Percentiles rank a stretch among this genome's conserved stretches.
Conservation (phyloP, 2,329 filamentous ascomycete genomes). For the Epichloe uncinata region DNA sequence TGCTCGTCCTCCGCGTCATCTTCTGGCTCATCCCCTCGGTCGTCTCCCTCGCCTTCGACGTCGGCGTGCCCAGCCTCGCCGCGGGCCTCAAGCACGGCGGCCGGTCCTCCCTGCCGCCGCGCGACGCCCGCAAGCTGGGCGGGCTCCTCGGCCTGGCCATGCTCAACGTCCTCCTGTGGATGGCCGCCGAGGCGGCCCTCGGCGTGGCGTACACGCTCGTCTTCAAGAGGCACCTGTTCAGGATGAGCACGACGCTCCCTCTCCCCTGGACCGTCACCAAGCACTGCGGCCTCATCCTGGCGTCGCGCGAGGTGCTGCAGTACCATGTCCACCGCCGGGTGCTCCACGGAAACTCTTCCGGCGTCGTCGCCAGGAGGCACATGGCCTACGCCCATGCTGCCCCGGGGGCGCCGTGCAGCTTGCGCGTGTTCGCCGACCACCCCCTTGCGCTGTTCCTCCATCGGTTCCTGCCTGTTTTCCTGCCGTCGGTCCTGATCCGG, state of each 20-base stretch:
- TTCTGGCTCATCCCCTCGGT: conserved; percentile 64
- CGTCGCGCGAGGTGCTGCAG: conserved; percentile 43
- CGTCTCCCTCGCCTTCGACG: conserved; percentile 61
- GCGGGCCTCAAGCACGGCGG: conserved; percentile 57
- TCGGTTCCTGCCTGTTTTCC: conserved; percentile 50
- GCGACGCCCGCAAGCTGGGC: conserved; percentile 21
- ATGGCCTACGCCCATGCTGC: conserved; percentile 36
- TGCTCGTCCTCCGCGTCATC: conserved; percentile 50
- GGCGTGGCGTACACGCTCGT: conserved; percentile 23
- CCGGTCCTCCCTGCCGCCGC: conserved; percentile 32
- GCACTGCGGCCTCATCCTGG: conserved; percentile 30
- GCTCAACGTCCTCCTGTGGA: conserved; percentile 31
- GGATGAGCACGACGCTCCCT: conserved; percentile 33
- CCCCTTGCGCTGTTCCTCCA: conserved; percentile 49
- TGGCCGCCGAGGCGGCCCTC: conserved; percentile 28
- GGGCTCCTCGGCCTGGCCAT: conserved; percentile 28
- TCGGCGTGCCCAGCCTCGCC: conserved; percentile 53
- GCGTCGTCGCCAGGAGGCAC: conserved; percentile 30
- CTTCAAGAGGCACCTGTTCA: conserved; percentile 29
- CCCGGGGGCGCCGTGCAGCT: conserved; percentile 43
- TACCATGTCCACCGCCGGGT: conserved; percentile 64
- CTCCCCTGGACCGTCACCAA: conserved; percentile 40
- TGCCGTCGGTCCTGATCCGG: conserved; percentile 50
- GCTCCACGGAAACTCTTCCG: conserved; percentile 40
- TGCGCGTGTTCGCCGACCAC: conserved; percentile 55